Evolutionary conservation across 768 basidiomycete genomes (phyloP), one percentile per base, ranked within the genome.

Genomic region (Boletus rubroflammeus): DNA sequence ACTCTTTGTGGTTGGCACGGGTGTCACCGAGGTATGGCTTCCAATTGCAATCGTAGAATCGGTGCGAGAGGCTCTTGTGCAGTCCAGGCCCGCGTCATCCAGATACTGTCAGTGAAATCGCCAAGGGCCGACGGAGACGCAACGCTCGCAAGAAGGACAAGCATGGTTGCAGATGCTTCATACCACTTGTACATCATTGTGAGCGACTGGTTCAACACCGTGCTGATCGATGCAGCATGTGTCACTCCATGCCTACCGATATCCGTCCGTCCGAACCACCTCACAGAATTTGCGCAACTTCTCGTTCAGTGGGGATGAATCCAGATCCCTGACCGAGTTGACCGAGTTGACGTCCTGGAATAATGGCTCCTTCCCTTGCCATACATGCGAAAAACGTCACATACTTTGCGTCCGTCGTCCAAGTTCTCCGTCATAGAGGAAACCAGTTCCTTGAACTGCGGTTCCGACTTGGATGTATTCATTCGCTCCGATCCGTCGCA

Each of bases 311-410:
- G 32, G 32, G 0, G 32, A 32, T 1, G 32, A 32, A 32, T 32
- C 13, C 13, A 32, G 13, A 13, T 32, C 5, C 32, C 32, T 14
- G 32, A 32, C 13, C 13, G 32, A 14, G 13, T 5, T 5, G 32
- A 32, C 32, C 5, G 9, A 32, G 0, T 32, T 32, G 32, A 32
- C 32, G 13, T 53, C 50, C 29, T 53, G 21, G 31, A 45, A 45
- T 1, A 28, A 45, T 1, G 43, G 43, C n/a, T 45, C 43, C 28
- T 15, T 10, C 28, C 43, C 43, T 44, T 44, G 17, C 43, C 43
- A 44, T n/a, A 44, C 43, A 13, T 45, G 28, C 11, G 43, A n/a
- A 55, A 28, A 52, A 32, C 9, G 9, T 54, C 15, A 54, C 53
- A 13, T 53, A 53, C n/a, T n/a, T n/a, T n/a, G n/a, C 28, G 28